A percentile compares a stretch with the other conserved stretches of the same genome.
phyloP scores from a whole-genome alignment of 208 protist genomes.

The Leishmania martiniquensis region DNA sequence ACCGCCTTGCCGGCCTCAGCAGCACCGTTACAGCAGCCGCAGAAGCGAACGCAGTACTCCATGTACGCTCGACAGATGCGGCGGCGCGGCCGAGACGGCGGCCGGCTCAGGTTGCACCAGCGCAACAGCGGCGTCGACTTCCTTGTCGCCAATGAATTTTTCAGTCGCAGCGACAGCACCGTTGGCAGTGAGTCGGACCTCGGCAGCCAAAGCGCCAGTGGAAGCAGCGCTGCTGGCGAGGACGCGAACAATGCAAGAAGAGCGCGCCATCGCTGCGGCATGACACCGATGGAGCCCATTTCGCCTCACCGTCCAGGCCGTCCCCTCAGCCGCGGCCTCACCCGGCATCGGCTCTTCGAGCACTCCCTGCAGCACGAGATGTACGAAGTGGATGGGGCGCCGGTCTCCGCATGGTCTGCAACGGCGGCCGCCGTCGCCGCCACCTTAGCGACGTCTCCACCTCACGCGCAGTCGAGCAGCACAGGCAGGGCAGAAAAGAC shows the following conservation, averaged over 20 bases:
- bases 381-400: background rate
- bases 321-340: slow-evolving; percentile 8
- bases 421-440: background rate
- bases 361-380: background rate
- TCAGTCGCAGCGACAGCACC: slow-evolving; percentile 15
- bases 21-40: background rate
- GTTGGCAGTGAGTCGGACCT: background rate
- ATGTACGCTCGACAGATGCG: slow-evolving; percentile 23
- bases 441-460: background rate
- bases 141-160: slow-evolving; percentile 25
- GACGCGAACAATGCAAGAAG: background rate
- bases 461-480: background rate
- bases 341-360: slow-evolving; percentile 5
- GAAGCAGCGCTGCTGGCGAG: background rate
- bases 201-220: background rate
- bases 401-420: background rate
- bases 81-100: background rate
- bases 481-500: background rate
- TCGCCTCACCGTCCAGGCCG: background rate
- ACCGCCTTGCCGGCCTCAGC: background rate
- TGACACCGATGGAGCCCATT: background rate
- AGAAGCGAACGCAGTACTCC: slow-evolving; percentile 31
- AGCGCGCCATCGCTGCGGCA: background rate
- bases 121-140: slow-evolving; percentile 25
- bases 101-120: background rate